Evolutionary conservation across 352 stramenopile genomes (phyloP).

Genomic region (Phytopythium oedochilum): DNA sequence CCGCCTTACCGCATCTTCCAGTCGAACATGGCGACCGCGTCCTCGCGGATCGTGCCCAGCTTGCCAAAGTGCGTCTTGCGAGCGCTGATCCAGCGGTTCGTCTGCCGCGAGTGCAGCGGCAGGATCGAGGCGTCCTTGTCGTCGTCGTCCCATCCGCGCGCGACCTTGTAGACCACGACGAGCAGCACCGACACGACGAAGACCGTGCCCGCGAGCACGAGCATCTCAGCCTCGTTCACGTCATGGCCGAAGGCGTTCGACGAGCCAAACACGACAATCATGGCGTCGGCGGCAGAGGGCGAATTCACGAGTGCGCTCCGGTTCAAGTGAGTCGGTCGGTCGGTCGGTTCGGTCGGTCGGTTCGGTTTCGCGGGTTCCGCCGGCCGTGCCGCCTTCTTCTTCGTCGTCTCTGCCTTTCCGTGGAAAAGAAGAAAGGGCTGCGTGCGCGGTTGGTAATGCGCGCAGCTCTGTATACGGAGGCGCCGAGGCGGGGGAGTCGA

Average conservation of each 20-base stretch:
- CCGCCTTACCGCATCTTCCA: slow-evolving; percentile 48
- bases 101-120: slow-evolving; percentile 42
- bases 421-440: too few species aligned
- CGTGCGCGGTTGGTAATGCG: too few species aligned
- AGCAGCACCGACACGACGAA: slow-evolving; percentile 73
- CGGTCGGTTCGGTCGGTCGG: neutral
- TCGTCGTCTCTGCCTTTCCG: neutral
- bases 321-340: neutral
- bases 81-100: slow-evolving; percentile 55
- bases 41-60: slow-evolving; percentile 64
- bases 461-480: too few species aligned
- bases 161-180: slow-evolving; percentile 71
- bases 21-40: slow-evolving; percentile 62
- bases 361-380: neutral
- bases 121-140: slow-evolving; percentile 42
- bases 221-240: slow-evolving; percentile 65
- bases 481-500: too few species aligned
- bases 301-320: neutral
- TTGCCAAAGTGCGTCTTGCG: slow-evolving; percentile 60
- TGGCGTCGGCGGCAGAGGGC: slow-evolving; percentile 6
- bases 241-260: slow-evolving; percentile 70
- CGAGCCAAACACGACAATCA: slow-evolving; percentile 71
- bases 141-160: slow-evolving; percentile 58
- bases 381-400: neutral
- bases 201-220: slow-evolving; percentile 57